Evolutionary conservation across 805 yeast species (phyloP), one percentile per base, ranked within the genome.

Genomic region (Groenewaldozyma salmanticensis): DNA sequence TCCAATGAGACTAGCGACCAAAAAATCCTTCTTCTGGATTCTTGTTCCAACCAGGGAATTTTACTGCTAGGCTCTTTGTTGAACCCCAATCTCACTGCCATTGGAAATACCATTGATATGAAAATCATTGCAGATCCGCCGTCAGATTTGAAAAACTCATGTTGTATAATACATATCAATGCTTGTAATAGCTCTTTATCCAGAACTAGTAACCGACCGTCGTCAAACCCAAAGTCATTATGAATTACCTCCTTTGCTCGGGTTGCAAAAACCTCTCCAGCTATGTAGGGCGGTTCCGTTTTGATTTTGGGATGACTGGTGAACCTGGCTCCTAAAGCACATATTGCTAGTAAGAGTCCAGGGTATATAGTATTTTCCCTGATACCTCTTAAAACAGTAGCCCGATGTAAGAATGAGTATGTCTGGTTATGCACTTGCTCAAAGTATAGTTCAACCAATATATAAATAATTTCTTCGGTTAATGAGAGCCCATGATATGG

Each of bases 51-150:
- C 57, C 60, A 61, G 5, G 42, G 42, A 6, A 42, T 20, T 3
- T 20, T 4, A 2, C 45, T 40, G 4, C 46, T 41, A 5, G 52
- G 50, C 31, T 55, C 53, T 32, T 50, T 45, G 42, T 60, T 51
- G 7, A 61, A 48, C 4, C 57, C 53, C 37, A 60, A 40, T 20
- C 57, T 55, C 2, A 55, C 46, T 9, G 64, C 64, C 58, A 58
- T 56, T 3, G 64, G 56, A 42, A 60, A 52, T 5, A 60, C 59
- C 49, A 60, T 46, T 5, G 61, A 58, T 27, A 60, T 53, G 37
- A 57, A 60, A n/a, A 60, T 60, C 46, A 62, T 58, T 11, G 61
- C 56, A 36, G 56, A 51, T n/a, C 57, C 58, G 5, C 62, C 64
- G 19, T 54, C 50, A 36, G 52, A 33, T 6, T 55, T 45, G 38